These are phyloP conservation scores for Citrus sp. DNA, from an alignment of 345 rosid genomes.

Conservation along the genomic window DNA sequence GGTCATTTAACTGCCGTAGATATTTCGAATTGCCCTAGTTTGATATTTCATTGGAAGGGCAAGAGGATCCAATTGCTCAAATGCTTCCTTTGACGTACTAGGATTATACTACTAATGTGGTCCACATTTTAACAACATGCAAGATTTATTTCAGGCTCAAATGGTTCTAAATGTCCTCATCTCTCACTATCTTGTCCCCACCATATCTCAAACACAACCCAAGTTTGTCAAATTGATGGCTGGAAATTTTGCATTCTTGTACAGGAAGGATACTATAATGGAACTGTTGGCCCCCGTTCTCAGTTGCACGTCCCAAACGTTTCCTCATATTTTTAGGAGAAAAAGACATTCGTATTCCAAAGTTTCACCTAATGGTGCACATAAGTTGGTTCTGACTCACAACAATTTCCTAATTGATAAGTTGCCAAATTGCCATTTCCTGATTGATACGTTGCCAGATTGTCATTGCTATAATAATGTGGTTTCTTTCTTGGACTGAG, in stretches of 20 bases:
- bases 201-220: background rate
- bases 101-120: background rate
- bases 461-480: background rate
- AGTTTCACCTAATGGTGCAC: no score
- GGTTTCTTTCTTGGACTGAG: no score
- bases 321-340: no score
- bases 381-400: background rate
- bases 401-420: background rate
- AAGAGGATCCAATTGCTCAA: background rate
- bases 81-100: background rate
- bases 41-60: background rate
- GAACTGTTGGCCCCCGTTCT: background rate
- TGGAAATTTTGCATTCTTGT: background rate
- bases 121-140: background rate
- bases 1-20: background rate
- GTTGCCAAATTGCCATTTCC: background rate
- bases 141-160: background rate
- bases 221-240: background rate
- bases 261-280: no score
- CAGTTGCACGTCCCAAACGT: background rate
- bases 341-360: no score
- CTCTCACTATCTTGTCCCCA: background rate
- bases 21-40: background rate
- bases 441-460: background rate
- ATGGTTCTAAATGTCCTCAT: background rate